Conservation (phyloP, 2,329 filamentous ascomycete species). For the Rhynchosporium graminicola region DNA sequence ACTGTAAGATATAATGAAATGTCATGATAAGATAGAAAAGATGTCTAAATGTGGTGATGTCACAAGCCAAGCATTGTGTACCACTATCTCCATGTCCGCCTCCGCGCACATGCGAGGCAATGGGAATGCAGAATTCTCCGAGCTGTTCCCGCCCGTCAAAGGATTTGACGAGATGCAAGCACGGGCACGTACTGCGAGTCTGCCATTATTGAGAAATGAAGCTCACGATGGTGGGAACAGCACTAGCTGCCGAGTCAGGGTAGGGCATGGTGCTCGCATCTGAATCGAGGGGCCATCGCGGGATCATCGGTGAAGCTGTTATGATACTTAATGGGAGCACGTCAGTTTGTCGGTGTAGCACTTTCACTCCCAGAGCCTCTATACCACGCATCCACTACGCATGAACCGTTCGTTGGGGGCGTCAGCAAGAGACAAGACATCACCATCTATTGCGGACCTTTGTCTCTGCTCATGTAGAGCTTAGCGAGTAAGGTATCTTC, state of each 20-base stretch:
- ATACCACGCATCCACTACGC: neutral
- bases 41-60: conserved; percentile 8
- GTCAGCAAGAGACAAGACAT: conserved; percentile 16
- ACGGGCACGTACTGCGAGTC: neutral
- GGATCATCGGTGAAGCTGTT: too few relatives aligned
- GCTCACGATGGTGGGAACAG: conserved; percentile 16
- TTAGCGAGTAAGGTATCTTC: too few relatives aligned
- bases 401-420: conserved; percentile 16
- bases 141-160: neutral
- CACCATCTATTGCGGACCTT: conserved; percentile 21
- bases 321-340: conserved; percentile 4
- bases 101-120: neutral
- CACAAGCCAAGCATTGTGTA: conserved; percentile 17
- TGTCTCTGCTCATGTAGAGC: conserved; percentile 13
- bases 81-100: neutral
- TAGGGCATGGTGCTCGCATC: neutral
- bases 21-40: neutral
- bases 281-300: conserved; percentile 1
- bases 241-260: conserved; percentile 12
- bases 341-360: conserved; percentile 42
- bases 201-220: neutral
- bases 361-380: conserved; percentile 20
- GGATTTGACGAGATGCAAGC: conserved; percentile 8
- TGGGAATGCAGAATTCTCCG: too few relatives aligned
- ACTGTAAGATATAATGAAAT: neutral